These are phyloP conservation scores for Aureobasidium leucospermi DNA, from an alignment of 2,329 filamentous ascomycete genomes.

Conservation along the genomic window DNA sequence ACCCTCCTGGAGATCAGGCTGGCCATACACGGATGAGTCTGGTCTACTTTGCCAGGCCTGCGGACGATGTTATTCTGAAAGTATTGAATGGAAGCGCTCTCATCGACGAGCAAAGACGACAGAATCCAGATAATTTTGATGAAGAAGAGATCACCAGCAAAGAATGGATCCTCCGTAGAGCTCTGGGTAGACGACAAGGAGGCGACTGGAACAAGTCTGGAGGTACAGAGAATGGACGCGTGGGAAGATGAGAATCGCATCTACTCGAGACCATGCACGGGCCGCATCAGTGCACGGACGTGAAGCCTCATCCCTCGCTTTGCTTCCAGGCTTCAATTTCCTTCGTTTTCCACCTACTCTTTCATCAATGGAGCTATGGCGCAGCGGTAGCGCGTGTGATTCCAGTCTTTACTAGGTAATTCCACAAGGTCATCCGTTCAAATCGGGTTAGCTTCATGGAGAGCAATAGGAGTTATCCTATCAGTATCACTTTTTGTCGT, in stretches of 20 bases:
- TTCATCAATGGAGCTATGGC: conserved; percentile 1
- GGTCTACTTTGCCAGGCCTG: conserved; percentile 18
- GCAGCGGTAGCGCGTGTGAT: conserved; percentile 11
- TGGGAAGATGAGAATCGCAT: not conserved
- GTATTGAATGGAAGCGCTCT: conserved; percentile 27
- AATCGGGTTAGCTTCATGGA: conserved; percentile 3
- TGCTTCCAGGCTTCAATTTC: not conserved
- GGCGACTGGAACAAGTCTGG: conserved; percentile 28
- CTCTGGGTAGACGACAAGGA: conserved; percentile 29
- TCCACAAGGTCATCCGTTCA: conserved; percentile 10
- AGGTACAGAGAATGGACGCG: conserved; percentile 26
- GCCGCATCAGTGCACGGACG: not conserved
- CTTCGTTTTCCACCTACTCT: not conserved
- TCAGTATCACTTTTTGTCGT: not conserved
- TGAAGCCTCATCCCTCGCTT: not conserved
- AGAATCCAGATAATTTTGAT: conserved; percentile 15
- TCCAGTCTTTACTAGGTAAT: not conserved
- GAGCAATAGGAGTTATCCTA: not conserved
- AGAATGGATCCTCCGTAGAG: conserved; percentile 36
- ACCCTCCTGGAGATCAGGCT: conserved; percentile 17
- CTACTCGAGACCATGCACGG: not conserved
- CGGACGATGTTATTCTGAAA: conserved; percentile 18
- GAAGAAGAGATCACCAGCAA: conserved; percentile 28
- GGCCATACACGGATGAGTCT: conserved; percentile 18
- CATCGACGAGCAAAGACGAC: conserved; percentile 22